phyloP scores from a whole-genome alignment of 2,329 filamentous ascomycete genomes.

The Phialophora macrospora region DNA sequence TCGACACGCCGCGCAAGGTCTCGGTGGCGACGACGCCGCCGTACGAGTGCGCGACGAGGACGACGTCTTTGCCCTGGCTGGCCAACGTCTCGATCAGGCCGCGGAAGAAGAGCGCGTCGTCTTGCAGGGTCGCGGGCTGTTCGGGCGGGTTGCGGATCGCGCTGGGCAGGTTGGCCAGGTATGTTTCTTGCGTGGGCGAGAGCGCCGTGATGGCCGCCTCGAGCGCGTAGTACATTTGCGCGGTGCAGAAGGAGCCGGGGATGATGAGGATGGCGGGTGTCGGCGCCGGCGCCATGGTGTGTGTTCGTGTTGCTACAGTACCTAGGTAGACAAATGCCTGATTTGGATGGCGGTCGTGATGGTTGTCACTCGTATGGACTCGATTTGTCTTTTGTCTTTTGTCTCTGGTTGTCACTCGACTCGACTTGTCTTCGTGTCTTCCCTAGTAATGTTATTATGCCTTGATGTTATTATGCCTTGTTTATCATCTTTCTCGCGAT shows the following conservation, averaged over 20 bases:
- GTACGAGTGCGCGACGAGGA: constrained; percentile 43
- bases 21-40: constrained; percentile 43
- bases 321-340: background rate
- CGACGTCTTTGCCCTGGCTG: constrained; percentile 37
- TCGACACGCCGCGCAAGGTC: constrained; percentile 38
- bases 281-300: background rate
- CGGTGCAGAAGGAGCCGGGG: constrained; percentile 21
- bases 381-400: too few relatives aligned
- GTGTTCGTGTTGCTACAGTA: background rate
- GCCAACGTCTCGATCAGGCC: constrained; percentile 37
- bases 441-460: too few relatives aligned
- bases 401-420: too few relatives aligned
- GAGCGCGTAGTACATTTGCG: constrained; percentile 11
- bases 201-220: background rate
- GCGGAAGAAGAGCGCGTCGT: constrained; percentile 43
- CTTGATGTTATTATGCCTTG: too few relatives aligned
- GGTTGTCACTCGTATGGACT: too few relatives aligned
- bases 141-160: constrained; percentile 32
- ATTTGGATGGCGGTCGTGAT: background rate
- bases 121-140: constrained; percentile 40
- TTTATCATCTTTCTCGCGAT: too few relatives aligned
- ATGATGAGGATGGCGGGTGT: constrained; percentile 18
- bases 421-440: too few relatives aligned
- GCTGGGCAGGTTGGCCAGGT: constrained; percentile 20
- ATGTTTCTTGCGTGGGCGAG: background rate